These are phyloP conservation scores for Acer yangbiense DNA, from an alignment of 345 rosid species.

Conservation along the genomic window DNA sequence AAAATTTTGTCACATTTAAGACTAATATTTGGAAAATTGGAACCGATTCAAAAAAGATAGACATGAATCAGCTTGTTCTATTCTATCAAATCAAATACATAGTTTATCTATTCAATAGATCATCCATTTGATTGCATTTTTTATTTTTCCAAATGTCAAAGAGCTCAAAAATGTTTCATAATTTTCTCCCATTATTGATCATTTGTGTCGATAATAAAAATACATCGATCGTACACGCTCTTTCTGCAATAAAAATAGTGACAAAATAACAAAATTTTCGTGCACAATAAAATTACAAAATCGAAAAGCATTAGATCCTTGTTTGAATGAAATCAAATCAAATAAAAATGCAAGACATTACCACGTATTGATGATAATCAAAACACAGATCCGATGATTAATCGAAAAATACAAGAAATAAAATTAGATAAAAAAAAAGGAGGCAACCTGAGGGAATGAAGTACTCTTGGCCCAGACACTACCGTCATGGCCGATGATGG, in stretches of 20 bases:
- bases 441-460: constrained; percentile 60
- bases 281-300: neutral
- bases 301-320: neutral
- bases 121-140: too few species aligned
- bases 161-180: too few species aligned
- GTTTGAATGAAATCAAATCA: too few species aligned
- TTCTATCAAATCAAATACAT: neutral
- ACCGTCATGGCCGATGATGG: constrained; percentile 81
- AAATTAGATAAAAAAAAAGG: neutral
- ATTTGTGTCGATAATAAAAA: neutral
- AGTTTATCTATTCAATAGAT: neutral
- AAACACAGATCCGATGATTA: too few species aligned
- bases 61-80: too few species aligned
- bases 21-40: neutral
- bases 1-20: neutral
- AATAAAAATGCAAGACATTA: too few species aligned
- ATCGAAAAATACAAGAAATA: neutral
- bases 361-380: too few species aligned
- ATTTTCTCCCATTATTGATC: too few species aligned
- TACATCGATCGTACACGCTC: neutral
- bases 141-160: too few species aligned
- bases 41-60: neutral
- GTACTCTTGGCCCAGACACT: constrained; percentile 89
- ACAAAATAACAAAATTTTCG: neutral
- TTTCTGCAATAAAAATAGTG: neutral